A percentile compares a stretch with the other conserved stretches of the same genome.
Evolutionary conservation across 2,329 filamentous ascomycete species (phyloP).

Genomic region (Alternaria incomplexa): DNA sequence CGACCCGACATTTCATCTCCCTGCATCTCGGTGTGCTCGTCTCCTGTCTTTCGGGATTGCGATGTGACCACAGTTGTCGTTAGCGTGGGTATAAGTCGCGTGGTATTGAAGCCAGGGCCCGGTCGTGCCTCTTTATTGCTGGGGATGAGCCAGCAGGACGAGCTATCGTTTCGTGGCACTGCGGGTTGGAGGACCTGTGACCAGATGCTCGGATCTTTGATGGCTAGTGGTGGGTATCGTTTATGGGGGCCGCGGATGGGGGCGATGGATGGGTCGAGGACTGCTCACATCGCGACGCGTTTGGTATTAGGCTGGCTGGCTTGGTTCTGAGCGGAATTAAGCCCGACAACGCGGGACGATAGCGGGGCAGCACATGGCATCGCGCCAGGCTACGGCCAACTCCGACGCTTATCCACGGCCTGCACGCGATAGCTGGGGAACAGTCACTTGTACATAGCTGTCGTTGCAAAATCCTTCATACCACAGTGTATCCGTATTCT

Average conservation of each 20-base stretch:
- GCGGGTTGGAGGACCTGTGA: not conserved
- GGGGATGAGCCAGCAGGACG: not conserved
- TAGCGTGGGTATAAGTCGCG: not conserved
- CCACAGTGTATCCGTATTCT: not conserved
- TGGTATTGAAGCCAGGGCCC: not conserved
- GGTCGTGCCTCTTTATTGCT: not conserved
- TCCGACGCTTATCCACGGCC: conserved; percentile 25
- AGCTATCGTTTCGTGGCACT: not conserved
- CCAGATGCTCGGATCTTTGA: not conserved
- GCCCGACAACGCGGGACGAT: conserved; percentile 10
- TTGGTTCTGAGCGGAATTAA: not conserved
- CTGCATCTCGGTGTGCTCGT: not conserved
- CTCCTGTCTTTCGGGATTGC: not conserved
- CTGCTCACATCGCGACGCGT: not conserved
- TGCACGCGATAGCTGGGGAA: not conserved
- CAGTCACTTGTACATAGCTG: not conserved
- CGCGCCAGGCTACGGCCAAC: conserved; percentile 22
- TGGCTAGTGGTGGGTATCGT: not conserved
- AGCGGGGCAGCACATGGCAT: conserved; percentile 11
- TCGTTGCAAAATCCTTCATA: not conserved
- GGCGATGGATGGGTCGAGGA: not conserved
- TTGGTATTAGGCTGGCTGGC: not conserved
- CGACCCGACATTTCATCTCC: not conserved
- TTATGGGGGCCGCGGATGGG: not conserved
- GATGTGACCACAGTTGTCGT: not conserved